Percentiles rank a stretch among this genome's conserved stretches.
Evolutionary conservation across 129 eudicot genomes (phyloP).

Genomic region (Tagetes patula): DNA sequence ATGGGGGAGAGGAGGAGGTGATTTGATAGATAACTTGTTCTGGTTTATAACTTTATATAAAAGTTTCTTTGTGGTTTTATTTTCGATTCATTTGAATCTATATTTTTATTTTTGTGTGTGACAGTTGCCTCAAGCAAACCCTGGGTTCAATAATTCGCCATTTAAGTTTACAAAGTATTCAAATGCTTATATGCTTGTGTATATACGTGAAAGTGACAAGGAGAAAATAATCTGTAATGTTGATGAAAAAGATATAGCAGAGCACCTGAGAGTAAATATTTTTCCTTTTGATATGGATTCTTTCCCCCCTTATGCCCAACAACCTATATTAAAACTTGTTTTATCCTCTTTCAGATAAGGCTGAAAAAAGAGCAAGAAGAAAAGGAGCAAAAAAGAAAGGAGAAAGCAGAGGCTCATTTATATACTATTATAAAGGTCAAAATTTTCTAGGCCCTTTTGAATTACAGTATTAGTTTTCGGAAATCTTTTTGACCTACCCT

Average conservation of each 20-base stretch:
- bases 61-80: neutral
- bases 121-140: constrained; percentile 78
- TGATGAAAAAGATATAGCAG: constrained; percentile 83
- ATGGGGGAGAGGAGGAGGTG: constrained; percentile 97
- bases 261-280: constrained; percentile 58
- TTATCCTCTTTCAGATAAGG: constrained; percentile 45
- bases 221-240: constrained; percentile 71
- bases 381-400: constrained; percentile 66
- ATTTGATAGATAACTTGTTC: constrained; percentile 9
- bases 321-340: neutral
- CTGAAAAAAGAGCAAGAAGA: constrained; percentile 77
- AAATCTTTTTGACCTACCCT: neutral
- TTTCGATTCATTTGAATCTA: neutral
- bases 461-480: constrained; percentile 1
- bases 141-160: constrained; percentile 75
- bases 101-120: constrained; percentile 9
- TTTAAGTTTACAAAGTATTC: constrained; percentile 81
- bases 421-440: constrained; percentile 66
- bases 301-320: constrained; percentile 8
- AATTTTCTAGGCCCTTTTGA: neutral
- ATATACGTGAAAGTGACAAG: constrained; percentile 76
- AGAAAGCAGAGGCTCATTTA: constrained; percentile 58
- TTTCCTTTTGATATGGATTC: constrained; percentile 3
- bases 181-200: constrained; percentile 85
- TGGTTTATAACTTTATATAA: constrained; percentile 2